Evolutionary conservation across 208 protist genomes (phyloP).

Genomic region (Porcisia hertigi): DNA sequence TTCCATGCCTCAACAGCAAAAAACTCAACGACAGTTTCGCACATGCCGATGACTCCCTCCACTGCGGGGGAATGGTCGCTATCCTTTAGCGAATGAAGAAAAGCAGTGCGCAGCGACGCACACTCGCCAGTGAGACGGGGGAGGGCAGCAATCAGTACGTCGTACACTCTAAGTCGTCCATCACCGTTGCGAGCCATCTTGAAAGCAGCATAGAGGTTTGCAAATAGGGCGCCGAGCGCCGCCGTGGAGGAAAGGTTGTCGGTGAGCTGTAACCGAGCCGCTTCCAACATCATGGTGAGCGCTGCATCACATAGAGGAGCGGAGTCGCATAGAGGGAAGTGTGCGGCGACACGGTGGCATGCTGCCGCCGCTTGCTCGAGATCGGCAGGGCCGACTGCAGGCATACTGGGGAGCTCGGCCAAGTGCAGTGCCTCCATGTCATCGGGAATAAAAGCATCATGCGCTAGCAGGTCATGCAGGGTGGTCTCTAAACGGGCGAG

Average conservation of each 20-base stretch:
- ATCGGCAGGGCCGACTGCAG: conserved; percentile 6
- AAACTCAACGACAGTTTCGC: conserved; percentile 54
- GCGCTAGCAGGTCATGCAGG: conserved; percentile 15
- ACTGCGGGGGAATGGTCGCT: background rate
- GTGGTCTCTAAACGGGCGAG: conserved; percentile 17
- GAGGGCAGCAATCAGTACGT: background rate
- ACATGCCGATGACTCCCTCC: background rate
- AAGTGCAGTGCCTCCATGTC: conserved; percentile 8
- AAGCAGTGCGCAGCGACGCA: background rate
- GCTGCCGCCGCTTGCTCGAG: conserved; percentile 18
- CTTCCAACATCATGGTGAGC: conserved; percentile 6
- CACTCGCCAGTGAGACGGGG: background rate
- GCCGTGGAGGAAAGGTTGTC: background rate
- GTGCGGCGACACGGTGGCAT: conserved; percentile 12
- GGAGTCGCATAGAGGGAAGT: background rate
- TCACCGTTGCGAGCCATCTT: conserved; percentile 1
- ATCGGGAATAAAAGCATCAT: background rate
- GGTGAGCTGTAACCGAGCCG: conserved; percentile 1
- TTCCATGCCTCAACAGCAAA: conserved; percentile 86
- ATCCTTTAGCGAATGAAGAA: background rate
- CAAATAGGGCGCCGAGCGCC: background rate
- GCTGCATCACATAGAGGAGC: background rate
- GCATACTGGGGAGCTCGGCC: background rate
- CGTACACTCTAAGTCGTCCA: conserved; percentile 1
- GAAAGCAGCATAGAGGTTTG: conserved; percentile 6